Evolutionary conservation across 331 rosid species (phyloP).

Genomic region (Arachis monticola): DNA sequence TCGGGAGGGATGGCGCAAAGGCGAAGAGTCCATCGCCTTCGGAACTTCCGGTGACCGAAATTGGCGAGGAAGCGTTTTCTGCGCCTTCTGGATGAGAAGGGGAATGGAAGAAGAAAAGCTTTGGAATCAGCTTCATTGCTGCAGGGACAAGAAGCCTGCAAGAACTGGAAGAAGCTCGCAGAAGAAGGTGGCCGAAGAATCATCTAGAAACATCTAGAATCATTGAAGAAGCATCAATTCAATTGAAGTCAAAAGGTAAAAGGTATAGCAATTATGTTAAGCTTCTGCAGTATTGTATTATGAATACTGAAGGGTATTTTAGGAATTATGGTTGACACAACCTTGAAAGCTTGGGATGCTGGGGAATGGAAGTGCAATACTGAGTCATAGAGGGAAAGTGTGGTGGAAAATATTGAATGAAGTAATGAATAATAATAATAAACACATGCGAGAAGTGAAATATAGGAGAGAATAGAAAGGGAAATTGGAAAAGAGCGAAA

Average conservation of each 20-base stretch:
- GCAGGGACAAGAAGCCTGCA: constrained; percentile 63
- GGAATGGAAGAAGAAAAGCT: background rate
- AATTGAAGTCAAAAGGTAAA: background rate
- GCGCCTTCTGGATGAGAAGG: constrained; percentile 47
- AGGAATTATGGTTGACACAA: background rate
- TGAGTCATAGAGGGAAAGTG: background rate
- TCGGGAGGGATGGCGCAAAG: constrained; percentile 54
- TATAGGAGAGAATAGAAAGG: background rate
- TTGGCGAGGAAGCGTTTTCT: constrained; percentile 43
- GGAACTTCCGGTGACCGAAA: constrained; percentile 41
- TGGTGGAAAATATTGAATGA: background rate
- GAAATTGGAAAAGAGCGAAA: background rate
- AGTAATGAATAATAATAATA: no score
- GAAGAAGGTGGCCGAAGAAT: constrained; percentile 58
- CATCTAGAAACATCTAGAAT: constrained; percentile 53
- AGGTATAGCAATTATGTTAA: background rate
- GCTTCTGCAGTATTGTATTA: no score
- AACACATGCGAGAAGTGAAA: background rate
- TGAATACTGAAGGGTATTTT: background rate
- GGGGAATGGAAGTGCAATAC: constrained; percentile 1
- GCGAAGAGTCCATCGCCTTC: constrained; percentile 48
- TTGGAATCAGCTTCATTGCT: background rate
- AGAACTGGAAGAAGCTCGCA: constrained; percentile 54
- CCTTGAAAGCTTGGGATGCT: constrained; percentile 33
- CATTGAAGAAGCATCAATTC: background rate